A percentile compares a stretch with the other conserved stretches of the same genome.
Evolutionary conservation across 371 early-diverging fungal species (phyloP).

Genomic region (Sporodiniella umbellata): DNA sequence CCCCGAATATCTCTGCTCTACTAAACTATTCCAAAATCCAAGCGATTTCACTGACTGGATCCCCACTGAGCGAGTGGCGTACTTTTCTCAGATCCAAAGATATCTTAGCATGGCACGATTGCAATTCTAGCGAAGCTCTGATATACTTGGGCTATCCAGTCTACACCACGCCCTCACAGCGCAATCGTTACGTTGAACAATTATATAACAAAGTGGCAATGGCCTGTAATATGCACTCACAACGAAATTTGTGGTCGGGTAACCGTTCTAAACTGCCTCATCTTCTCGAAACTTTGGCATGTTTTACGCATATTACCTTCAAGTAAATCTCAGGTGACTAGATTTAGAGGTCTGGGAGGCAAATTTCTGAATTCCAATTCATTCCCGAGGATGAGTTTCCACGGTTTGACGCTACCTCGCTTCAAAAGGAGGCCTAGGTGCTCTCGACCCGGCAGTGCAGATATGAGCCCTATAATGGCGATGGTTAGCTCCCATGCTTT

Average conservation of each 20-base stretch:
- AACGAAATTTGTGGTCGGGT: conserved; percentile 12
- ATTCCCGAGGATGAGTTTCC: no score
- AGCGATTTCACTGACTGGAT: conserved; percentile 6
- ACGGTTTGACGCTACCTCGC: no score
- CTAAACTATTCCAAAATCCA: conserved; percentile 8
- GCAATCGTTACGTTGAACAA: not conserved
- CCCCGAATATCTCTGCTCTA: conserved; percentile 6
- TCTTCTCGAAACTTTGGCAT: conserved; percentile 15
- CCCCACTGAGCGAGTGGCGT: not conserved
- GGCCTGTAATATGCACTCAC: conserved; percentile 2
- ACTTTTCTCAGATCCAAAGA: not conserved
- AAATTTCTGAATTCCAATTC: no score
- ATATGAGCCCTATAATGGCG: conserved; percentile 9
- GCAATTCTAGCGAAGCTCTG: not conserved
- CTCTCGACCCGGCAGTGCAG: conserved; percentile 10
- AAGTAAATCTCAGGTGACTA: no score
- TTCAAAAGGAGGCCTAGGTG: not conserved
- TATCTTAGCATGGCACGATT: conserved; percentile 7
- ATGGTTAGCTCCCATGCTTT: conserved; percentile 11
- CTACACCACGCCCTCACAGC: not conserved
- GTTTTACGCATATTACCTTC: conserved; percentile 1
- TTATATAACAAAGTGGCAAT: not conserved
- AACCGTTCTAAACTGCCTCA: conserved; percentile 13
- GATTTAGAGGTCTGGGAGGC: no score
- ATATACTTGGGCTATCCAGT: conserved; percentile 14